Conservation (phyloP, 805 yeast genomes). For the Teunomyces tritomae region DNA sequence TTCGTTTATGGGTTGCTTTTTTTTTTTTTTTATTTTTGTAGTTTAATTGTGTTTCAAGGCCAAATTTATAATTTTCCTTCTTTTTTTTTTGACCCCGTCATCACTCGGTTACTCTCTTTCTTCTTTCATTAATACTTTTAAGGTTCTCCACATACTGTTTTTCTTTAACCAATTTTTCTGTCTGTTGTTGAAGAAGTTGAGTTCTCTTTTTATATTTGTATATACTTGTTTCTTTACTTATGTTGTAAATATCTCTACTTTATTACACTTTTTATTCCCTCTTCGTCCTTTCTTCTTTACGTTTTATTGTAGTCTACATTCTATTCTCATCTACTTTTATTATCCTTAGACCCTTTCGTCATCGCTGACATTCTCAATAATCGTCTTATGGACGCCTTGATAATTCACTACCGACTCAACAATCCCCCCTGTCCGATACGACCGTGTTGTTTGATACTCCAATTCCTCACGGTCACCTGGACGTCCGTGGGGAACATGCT, state of each 20-base stretch:
- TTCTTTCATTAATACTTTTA: too few relatives aligned
- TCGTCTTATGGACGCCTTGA: conserved; percentile 81
- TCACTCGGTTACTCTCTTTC: too few relatives aligned
- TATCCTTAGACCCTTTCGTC: conserved; percentile 33
- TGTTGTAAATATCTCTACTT: not conserved
- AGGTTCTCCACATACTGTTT: too few relatives aligned
- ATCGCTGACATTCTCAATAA: conserved; percentile 64
- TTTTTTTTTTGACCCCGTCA: too few relatives aligned
- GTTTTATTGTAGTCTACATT: conserved; percentile 6
- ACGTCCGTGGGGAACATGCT: not conserved
- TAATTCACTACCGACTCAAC: conserved; percentile 81
- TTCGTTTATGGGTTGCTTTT: too few relatives aligned
- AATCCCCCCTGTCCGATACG: conserved; percentile 58
- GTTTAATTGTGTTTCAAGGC: too few relatives aligned
- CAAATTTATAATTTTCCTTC: too few relatives aligned
- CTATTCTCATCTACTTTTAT: not conserved
- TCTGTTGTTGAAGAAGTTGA: too few relatives aligned
- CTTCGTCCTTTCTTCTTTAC: conserved; percentile 5
- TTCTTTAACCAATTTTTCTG: too few relatives aligned
- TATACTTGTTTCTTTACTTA: too few relatives aligned
- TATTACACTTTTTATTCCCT: not conserved
- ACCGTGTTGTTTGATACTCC: conserved; percentile 32
- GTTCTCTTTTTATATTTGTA: too few relatives aligned
- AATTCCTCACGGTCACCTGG: not conserved
- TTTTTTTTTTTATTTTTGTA: too few relatives aligned